Base-by-base conservation (phyloP, 2,329 filamentous ascomycete species). In the Pseudocercospora musae region DNA sequence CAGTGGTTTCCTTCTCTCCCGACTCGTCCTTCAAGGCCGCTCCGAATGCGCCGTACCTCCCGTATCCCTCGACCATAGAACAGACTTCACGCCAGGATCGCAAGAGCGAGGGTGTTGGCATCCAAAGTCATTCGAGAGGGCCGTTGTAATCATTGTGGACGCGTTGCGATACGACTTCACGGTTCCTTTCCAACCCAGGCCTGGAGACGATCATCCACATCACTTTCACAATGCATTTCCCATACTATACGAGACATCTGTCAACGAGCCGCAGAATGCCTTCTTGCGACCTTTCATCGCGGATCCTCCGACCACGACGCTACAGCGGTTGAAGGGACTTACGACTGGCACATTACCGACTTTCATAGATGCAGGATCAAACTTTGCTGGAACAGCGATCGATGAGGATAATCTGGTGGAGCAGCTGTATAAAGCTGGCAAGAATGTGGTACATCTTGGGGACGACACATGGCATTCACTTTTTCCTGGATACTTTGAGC, bases 141-240 rank as follows among this genome's bases (percentile, higher is more conserved):
- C 94, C 10, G 88, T 99, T 52, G 85, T 99, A 23, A 85, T 99
- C 60, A 80, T 99, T 56, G 89, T 99, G 62, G 95, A 99, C 76
- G 95, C 95, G 58, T 83, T 99, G 62, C 89, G 95, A 63, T 99
- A 99, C 78, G 95, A 99, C 77, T 99, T 99, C 71, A 96, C 94
- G 0, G 86, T 98, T 10, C 95, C 95, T 0, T 88, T 89, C 63
- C 78, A 81, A 49, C 79, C 85, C 61, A 77, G 82, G 69, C 18
- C 52, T 29, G 80, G 79, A 33, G 72, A 77, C 55, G 78, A 82
- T 33, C 69, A 75, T 46, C 78, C 82, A 11, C 85, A 85, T 64
- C 79, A 89, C 63, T 99, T 91, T 76, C 93, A 97, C 77, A 90
- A 99, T 74, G 89, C 92, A 5, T 85, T 99, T 33, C 91, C 92